Evolutionary conservation across 352 stramenopile genomes (phyloP).

Genomic region (Phytophthora niederhauseri): DNA sequence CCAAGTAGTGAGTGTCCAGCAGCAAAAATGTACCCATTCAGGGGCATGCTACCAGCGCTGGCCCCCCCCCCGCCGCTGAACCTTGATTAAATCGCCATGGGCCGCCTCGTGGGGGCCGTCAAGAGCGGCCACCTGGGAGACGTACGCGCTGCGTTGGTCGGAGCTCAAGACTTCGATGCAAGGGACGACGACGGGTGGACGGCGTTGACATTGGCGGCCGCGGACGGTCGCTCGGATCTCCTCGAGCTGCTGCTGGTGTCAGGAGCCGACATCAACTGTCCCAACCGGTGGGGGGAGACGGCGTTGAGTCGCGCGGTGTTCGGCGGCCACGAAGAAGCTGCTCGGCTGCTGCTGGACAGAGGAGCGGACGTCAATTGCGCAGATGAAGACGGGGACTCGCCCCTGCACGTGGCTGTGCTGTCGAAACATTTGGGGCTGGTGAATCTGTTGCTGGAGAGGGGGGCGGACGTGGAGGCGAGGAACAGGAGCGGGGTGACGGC

Average conservation of each 20-base stretch:
- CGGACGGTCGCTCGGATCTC: constrained; percentile 15
- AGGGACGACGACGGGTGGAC: constrained; percentile 19
- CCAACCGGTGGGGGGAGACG: constrained; percentile 21
- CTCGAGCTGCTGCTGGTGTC: constrained; percentile 8
- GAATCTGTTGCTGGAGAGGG: constrained; percentile 11
- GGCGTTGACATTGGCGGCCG: constrained; percentile 5
- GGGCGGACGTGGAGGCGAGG: background rate
- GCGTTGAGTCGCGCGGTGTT: constrained; percentile 17
- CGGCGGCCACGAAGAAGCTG: constrained; percentile 2
- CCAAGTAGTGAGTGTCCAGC: no score
- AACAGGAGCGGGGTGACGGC: constrained; percentile 8
- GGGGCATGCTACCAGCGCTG: no score
- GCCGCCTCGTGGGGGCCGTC: constrained; percentile 2
- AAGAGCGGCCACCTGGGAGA: background rate
- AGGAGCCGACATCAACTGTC: background rate
- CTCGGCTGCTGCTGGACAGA: constrained; percentile 5
- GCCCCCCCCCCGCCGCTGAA: no score
- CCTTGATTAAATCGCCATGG: background rate
- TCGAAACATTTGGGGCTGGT: background rate
- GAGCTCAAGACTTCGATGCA: background rate
- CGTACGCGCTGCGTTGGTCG: background rate
- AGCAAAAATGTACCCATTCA: no score
- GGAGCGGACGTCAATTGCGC: constrained; percentile 3
- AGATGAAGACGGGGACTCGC: constrained; percentile 21
- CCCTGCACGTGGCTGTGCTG: constrained; percentile 14